Conservation (phyloP, 352 stramenopile genomes). For the Pythium biforme region DNA sequence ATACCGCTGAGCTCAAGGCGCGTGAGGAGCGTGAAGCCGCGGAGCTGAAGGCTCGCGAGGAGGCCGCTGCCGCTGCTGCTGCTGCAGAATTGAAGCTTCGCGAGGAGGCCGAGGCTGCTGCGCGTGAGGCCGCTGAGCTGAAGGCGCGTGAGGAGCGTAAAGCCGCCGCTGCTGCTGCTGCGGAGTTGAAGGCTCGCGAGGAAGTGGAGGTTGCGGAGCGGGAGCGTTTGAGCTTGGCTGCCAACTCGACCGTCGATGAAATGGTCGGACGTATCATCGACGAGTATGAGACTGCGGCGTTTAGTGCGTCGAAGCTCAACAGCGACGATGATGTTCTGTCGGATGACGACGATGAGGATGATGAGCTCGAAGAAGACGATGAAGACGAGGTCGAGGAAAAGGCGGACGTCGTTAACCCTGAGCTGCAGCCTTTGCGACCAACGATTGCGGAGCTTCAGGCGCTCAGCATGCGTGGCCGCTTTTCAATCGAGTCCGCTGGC, state of each 20-base stretch:
- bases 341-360: slow-evolving; percentile 21
- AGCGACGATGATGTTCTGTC: slow-evolving; percentile 11
- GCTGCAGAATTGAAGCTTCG: background rate
- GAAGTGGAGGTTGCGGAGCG: too few species aligned
- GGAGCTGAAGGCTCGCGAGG: background rate
- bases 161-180: background rate
- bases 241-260: slow-evolving; percentile 13
- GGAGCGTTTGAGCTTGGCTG: slow-evolving; percentile 10
- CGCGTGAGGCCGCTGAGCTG: slow-evolving; percentile 10
- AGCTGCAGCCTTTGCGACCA: slow-evolving; percentile 20
- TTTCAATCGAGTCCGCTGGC: slow-evolving; percentile 36
- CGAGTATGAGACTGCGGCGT: slow-evolving; percentile 18
- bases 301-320: slow-evolving; percentile 12
- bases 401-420: slow-evolving; percentile 4
- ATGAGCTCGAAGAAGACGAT: slow-evolving; percentile 6
- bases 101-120: slow-evolving; percentile 3
- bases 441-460: slow-evolving; percentile 45
- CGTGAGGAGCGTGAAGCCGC: background rate
- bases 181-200: slow-evolving; percentile 7
- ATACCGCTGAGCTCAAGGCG: background rate
- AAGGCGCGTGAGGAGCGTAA: slow-evolving; percentile 9
- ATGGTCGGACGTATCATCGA: slow-evolving; percentile 19
- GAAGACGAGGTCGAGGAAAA: slow-evolving; percentile 16
- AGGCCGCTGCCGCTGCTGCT: background rate
- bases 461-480: slow-evolving; percentile 44